Percentiles rank a stretch among this genome's conserved stretches.
Conservation (phyloP, 2,329 filamentous ascomycete species). For the Pseudogymnoascus sp. region DNA sequence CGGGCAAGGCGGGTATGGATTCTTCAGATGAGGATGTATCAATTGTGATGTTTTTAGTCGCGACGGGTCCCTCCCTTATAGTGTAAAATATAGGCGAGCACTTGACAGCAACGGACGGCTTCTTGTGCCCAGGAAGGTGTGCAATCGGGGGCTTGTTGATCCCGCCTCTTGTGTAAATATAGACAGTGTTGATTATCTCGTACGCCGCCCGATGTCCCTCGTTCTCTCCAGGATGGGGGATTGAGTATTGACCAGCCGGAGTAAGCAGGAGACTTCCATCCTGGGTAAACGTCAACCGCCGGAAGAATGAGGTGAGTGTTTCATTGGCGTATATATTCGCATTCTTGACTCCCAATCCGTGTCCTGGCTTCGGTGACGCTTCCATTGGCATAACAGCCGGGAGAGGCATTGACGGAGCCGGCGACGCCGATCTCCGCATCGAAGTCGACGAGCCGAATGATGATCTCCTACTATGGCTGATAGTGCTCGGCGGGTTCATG, state of each 20-base stretch:
- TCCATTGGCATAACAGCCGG: slow-evolving; percentile 94
- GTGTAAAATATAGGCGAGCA: slow-evolving; percentile 89
- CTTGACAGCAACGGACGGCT: slow-evolving; percentile 89
- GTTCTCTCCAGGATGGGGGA: slow-evolving; percentile 52
- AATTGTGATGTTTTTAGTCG: slow-evolving; percentile 84
- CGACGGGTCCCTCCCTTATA: slow-evolving; percentile 56
- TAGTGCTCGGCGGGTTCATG: slow-evolving; percentile 88
- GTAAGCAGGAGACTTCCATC: slow-evolving; percentile 92
- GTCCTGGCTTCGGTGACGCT: slow-evolving; percentile 66
- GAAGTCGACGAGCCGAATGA: slow-evolving; percentile 73
- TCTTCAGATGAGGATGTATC: slow-evolving; percentile 87
- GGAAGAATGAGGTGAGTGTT: slow-evolving; percentile 93
- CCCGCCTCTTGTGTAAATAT: slow-evolving; percentile 92
- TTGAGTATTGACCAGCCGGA: slow-evolving; percentile 90
- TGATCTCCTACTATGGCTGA: slow-evolving; percentile 87
- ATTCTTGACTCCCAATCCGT: slow-evolving; percentile 63
- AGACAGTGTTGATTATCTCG: slow-evolving; percentile 93
- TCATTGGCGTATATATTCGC: slow-evolving; percentile 92
- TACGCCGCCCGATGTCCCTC: slow-evolving; percentile 66
- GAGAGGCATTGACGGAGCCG: slow-evolving; percentile 84
- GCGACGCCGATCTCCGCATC: slow-evolving; percentile 78
- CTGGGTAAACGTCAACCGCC: slow-evolving; percentile 85
- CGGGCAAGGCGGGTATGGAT: slow-evolving; percentile 72
- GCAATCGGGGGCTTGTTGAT: slow-evolving; percentile 95
- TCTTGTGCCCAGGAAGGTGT: slow-evolving; percentile 94